These are phyloP conservation scores for Galeopsis tetrahit DNA, from an alignment of 257 asterid genomes.

Conservation along the genomic window DNA sequence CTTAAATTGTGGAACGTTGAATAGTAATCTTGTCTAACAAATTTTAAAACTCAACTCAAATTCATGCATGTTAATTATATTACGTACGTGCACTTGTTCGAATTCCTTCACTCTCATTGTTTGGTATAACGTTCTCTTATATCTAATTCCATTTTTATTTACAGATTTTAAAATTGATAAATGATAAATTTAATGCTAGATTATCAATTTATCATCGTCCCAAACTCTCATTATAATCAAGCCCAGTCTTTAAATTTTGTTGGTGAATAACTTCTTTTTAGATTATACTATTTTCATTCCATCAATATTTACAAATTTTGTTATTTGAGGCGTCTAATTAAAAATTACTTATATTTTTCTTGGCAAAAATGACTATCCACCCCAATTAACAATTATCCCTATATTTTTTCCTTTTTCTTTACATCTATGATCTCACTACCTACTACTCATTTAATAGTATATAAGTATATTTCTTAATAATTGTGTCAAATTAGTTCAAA, in stretches of 20 bases:
- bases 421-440: too few species aligned
- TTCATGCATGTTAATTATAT: not conserved
- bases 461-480: too few species aligned
- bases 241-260: not conserved
- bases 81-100: not conserved
- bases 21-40: not conserved
- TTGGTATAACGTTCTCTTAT: not conserved
- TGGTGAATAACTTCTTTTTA: not conserved
- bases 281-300: too few species aligned
- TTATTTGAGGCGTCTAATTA: too few species aligned
- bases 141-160: not conserved
- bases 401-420: too few species aligned
- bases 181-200: not conserved
- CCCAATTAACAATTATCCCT: too few species aligned
- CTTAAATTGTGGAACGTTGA: too few species aligned
- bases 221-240: not conserved
- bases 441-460: too few species aligned
- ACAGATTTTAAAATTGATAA: not conserved
- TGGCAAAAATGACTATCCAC: too few species aligned
- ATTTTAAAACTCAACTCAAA: not conserved
- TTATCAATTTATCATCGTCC: not conserved
- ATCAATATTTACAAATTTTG: too few species aligned
- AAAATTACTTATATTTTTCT: too few species aligned
- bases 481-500: too few species aligned
- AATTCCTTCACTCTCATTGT: not conserved